phyloP scores from a whole-genome alignment of 768 basidiomycete genomes.

The Pleurotus sapidus region DNA sequence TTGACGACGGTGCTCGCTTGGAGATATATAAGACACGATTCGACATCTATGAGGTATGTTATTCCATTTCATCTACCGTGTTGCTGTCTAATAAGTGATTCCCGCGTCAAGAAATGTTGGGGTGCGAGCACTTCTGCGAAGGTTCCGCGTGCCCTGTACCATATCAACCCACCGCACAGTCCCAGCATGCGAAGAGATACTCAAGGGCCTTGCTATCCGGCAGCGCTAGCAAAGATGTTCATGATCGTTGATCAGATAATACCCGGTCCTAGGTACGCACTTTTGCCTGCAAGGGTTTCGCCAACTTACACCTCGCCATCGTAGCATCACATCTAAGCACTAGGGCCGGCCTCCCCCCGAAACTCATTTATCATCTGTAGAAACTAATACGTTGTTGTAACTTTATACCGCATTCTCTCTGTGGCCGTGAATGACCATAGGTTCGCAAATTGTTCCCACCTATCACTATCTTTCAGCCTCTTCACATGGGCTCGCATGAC shows the following conservation, averaged over 20 bases:
- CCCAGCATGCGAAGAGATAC: neutral
- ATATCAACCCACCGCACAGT: neutral
- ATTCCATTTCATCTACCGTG: neutral
- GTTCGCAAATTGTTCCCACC: too few relatives aligned
- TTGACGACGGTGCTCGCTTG: slow-evolving; percentile 27
- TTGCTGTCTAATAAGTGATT: neutral
- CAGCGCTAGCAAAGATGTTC: neutral
- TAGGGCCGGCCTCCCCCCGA: neutral
- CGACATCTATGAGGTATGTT: slow-evolving; percentile 33
- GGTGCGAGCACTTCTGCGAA: slow-evolving; percentile 1
- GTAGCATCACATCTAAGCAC: slow-evolving; percentile 1
- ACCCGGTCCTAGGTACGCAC: neutral
- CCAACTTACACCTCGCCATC: neutral
- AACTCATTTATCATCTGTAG: too few relatives aligned
- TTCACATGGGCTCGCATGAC: too few relatives aligned
- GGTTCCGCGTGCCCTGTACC: neutral
- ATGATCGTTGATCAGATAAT: slow-evolving; percentile 3
- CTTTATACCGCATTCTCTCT: too few relatives aligned
- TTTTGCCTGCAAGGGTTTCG: neutral
- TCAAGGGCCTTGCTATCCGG: neutral
- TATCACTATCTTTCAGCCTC: too few relatives aligned
- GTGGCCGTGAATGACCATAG: too few relatives aligned
- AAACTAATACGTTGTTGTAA: too few relatives aligned
- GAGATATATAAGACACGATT: slow-evolving; percentile 33
- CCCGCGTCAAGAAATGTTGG: neutral